Percentiles rank a stretch among this genome's conserved stretches.
Conservation (phyloP, 164 flowering plant genomes). For the Platanus orientalis region DNA sequence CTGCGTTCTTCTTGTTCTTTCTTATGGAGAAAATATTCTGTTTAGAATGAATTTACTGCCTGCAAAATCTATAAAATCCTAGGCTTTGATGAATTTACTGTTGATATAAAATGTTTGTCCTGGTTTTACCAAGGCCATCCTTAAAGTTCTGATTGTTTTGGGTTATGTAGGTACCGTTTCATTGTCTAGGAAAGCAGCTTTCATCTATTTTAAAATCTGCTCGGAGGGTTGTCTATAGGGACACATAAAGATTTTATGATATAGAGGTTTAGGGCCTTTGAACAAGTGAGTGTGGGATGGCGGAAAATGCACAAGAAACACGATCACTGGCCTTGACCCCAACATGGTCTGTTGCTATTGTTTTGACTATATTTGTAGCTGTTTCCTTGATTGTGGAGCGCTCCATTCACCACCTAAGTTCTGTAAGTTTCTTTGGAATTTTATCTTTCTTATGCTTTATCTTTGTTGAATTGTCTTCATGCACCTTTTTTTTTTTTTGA, state of each 20-base stretch:
- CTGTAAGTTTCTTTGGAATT: slow-evolving; percentile 47
- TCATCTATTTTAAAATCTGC: background rate
- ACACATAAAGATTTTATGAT: background rate
- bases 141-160: background rate
- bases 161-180: background rate
- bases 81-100: too few relatives aligned
- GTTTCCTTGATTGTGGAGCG: slow-evolving; percentile 96
- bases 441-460: background rate
- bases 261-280: background rate
- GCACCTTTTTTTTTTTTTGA: too few relatives aligned
- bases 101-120: too few relatives aligned
- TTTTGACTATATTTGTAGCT: slow-evolving; percentile 77
- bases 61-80: too few relatives aligned
- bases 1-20: too few relatives aligned
- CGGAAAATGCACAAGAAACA: slow-evolving; percentile 35
- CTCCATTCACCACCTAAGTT: slow-evolving; percentile 70
- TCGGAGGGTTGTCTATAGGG: background rate
- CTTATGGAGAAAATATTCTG: too few relatives aligned
- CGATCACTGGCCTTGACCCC: slow-evolving; percentile 93
- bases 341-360: slow-evolving; percentile 97
- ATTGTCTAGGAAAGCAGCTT: background rate
- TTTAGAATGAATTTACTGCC: too few relatives aligned
- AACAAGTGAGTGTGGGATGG: slow-evolving; percentile 30
- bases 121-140: too few relatives aligned
- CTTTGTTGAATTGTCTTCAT: background rate